A percentile compares a stretch with the other conserved stretches of the same genome.
Conservation (phyloP, 148 eudicot species). For the Chenopodium formosanum region DNA sequence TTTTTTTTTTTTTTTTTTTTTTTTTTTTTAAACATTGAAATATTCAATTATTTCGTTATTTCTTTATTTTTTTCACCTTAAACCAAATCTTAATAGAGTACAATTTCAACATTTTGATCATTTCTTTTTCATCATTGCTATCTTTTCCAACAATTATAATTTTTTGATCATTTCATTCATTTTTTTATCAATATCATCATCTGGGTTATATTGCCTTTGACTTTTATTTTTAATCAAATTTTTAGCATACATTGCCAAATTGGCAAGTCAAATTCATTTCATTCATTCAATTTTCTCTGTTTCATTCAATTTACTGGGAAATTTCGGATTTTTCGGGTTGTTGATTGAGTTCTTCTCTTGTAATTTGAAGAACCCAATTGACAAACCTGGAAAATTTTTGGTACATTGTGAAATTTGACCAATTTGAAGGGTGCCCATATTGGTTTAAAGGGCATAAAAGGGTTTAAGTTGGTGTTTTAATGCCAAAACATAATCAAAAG, state of each 20-base stretch:
- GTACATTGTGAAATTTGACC: slow-evolving; percentile 1
- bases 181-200: background rate
- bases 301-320: background rate
- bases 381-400: slow-evolving; percentile 9
- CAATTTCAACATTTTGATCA: slow-evolving; percentile 6
- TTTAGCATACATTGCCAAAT: slow-evolving; percentile 3
- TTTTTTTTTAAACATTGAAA: background rate
- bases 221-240: background rate
- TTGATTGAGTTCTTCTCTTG: slow-evolving; percentile 22
- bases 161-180: slow-evolving; percentile 5
- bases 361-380: slow-evolving; percentile 24
- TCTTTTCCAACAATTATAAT: background rate
- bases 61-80: slow-evolving; percentile 1
- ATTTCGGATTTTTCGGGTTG: slow-evolving; percentile 10
- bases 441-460: background rate
- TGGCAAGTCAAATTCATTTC: background rate
- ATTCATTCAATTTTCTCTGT: background rate
- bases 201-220: slow-evolving; percentile 16
- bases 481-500: background rate
- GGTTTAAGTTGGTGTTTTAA: slow-evolving; percentile 1
- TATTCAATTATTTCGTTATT: slow-evolving; percentile 11
- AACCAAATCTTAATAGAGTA: slow-evolving; percentile 6
- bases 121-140: background rate
- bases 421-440: background rate
- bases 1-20: background rate